Percentiles rank a stretch among this genome's conserved stretches.
These are phyloP conservation scores for Podaxis sp. DNA, from an alignment of 768 basidiomycete genomes.

Conservation along the genomic window DNA sequence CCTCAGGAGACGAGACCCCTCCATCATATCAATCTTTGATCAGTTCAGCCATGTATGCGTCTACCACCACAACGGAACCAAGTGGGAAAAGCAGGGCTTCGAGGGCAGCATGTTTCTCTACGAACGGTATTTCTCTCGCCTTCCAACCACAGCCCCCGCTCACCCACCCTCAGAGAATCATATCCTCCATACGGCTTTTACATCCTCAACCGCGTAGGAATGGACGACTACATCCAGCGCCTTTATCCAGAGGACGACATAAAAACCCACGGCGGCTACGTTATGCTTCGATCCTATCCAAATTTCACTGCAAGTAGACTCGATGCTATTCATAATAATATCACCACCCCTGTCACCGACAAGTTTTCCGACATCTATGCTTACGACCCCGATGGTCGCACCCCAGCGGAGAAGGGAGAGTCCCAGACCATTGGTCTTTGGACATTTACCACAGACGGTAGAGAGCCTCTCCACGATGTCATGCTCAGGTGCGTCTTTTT, in stretches of 20 bases:
- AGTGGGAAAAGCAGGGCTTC: conserved; percentile 82
- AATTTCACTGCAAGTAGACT: conserved; percentile 59
- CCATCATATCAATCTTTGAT: conserved; percentile 79
- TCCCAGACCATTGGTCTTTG: conserved; percentile 68
- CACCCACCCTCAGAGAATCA: conserved; percentile 48
- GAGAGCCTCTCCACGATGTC: conserved; percentile 72
- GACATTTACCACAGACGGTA: conserved; percentile 68
- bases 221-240: conserved; percentile 73
- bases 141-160: background rate
- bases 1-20: conserved; percentile 74
- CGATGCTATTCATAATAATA: conserved; percentile 28
- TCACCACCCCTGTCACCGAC: conserved; percentile 25
- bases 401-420: conserved; percentile 49
- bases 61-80: conserved; percentile 70
- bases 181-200: conserved; percentile 87
- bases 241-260: conserved; percentile 81
- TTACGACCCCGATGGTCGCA: conserved; percentile 42
- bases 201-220: conserved; percentile 80
- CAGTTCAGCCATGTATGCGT: conserved; percentile 88
- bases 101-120: conserved; percentile 92
- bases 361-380: conserved; percentile 54
- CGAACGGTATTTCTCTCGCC: conserved; percentile 60
- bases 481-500: conserved; percentile 56
- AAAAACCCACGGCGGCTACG: conserved; percentile 57
- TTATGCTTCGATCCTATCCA: conserved; percentile 75